These are phyloP conservation scores for Quercus ilex DNA, from an alignment of 306 rosid genomes.

Conservation along the genomic window DNA sequence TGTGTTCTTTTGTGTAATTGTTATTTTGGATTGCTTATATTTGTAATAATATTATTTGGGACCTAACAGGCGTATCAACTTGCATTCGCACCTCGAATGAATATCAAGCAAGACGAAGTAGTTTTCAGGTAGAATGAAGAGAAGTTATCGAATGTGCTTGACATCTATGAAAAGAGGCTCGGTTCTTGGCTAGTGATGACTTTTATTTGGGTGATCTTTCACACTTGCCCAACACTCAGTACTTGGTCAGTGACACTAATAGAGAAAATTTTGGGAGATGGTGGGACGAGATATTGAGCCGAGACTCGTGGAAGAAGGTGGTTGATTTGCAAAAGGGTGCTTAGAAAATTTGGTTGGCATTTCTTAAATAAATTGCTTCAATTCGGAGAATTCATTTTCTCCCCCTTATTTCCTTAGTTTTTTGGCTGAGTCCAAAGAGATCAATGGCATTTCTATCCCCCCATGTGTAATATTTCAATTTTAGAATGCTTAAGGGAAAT, in stretches of 20 bases:
- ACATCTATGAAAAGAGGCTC: constrained; percentile 61
- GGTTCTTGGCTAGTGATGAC: constrained; percentile 70
- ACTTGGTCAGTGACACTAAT: constrained; percentile 34
- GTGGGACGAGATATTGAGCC: constrained; percentile 69
- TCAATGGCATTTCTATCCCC: background rate
- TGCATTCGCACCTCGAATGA: constrained; percentile 77
- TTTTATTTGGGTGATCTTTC: constrained; percentile 85
- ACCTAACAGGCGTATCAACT: constrained; percentile 50
- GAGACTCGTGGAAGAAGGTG: constrained; percentile 66
- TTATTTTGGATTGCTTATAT: no score
- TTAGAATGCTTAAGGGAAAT: no score
- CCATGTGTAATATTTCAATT: no score
- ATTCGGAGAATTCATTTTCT: background rate
- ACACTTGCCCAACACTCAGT: constrained; percentile 76
- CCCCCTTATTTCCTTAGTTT: background rate
- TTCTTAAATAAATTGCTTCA: background rate
- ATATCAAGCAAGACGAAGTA: constrained; percentile 51
- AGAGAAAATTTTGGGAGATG: constrained; percentile 62
- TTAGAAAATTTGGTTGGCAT: background rate
- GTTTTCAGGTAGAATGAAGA: constrained; percentile 49
- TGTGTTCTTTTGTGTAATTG: no score
- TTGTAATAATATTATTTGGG: no score
- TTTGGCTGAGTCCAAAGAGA: background rate
- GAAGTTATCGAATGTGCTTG: constrained; percentile 61
- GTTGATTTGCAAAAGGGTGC: constrained; percentile 38